A percentile compares a stretch with the other conserved stretches of the same genome.
These are phyloP conservation scores for Trichoderma gamsii DNA, from an alignment of 495 filamentous ascomycete genomes.

Conservation along the genomic window DNA sequence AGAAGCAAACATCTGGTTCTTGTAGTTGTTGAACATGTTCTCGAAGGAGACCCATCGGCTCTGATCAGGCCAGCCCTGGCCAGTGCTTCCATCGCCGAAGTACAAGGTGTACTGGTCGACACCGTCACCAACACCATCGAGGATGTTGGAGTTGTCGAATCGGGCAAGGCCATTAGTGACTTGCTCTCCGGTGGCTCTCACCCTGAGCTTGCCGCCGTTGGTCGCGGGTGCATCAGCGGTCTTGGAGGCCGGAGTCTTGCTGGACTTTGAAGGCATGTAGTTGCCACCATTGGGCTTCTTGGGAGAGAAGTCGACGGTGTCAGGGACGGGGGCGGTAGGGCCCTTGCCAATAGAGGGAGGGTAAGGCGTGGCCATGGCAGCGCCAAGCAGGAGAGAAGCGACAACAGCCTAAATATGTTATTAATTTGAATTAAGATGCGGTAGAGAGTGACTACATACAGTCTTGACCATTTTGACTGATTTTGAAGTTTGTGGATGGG, in stretches of 20 bases:
- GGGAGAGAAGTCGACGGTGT: neutral
- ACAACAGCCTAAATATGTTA: neutral
- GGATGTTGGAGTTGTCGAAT: slow-evolving; percentile 4
- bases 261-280: neutral
- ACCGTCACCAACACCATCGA: neutral
- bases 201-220: neutral
- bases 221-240: neutral
- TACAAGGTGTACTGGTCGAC: slow-evolving; percentile 15
- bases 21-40: slow-evolving; percentile 21
- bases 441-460: neutral
- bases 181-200: neutral
- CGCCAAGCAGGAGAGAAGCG: neutral
- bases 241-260: neutral
- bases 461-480: neutral
- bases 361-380: neutral
- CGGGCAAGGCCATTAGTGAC: neutral
- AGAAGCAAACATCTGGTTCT: slow-evolving; percentile 19
- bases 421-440: neutral
- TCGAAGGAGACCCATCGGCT: slow-evolving; percentile 22
- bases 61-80: slow-evolving; percentile 21
- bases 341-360: neutral
- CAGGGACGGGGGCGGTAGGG: neutral
- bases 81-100: slow-evolving; percentile 20
- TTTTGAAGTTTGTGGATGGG: neutral
- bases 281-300: slow-evolving; percentile 3